Conservation (phyloP, 2,329 filamentous ascomycete species). For the Fusarium sp. region DNA sequence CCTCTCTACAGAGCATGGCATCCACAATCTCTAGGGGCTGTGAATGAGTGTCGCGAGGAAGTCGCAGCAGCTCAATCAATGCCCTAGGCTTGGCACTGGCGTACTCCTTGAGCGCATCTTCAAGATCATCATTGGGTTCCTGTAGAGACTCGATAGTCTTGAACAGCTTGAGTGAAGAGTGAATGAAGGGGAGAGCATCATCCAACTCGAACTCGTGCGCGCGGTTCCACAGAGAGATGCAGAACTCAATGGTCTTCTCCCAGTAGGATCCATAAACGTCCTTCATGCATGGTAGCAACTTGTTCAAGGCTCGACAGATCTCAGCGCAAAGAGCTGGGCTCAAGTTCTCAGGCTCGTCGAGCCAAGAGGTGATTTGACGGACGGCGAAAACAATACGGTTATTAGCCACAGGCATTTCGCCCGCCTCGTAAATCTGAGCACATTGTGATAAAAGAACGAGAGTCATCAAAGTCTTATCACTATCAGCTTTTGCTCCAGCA, state of each 20-base stretch:
- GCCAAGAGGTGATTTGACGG: constrained; percentile 80
- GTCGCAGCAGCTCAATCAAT: constrained; percentile 73
- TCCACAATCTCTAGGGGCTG: constrained; percentile 83
- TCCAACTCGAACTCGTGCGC: constrained; percentile 58
- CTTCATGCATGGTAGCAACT: constrained; percentile 78
- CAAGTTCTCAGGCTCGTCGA: constrained; percentile 64
- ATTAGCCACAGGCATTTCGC: constrained; percentile 67
- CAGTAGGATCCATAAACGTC: constrained; percentile 92
- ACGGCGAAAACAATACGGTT: constrained; percentile 86
- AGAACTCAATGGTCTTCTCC: constrained; percentile 73
- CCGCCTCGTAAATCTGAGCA: constrained; percentile 63
- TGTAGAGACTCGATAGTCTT: constrained; percentile 71
- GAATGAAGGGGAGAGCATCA: constrained; percentile 70
- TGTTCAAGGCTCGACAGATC: constrained; percentile 68
- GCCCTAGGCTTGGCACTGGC: constrained; percentile 67
- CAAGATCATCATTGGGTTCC: constrained; percentile 87
- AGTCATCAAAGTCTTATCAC: constrained; percentile 60
- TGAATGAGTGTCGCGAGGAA: constrained; percentile 60
- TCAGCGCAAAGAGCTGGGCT: constrained; percentile 61
- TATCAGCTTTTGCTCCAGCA: constrained; percentile 60
- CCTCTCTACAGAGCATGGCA: constrained; percentile 76
- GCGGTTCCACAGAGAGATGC: constrained; percentile 68
- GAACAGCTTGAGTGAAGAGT: constrained; percentile 80
- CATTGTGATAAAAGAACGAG: constrained; percentile 68
- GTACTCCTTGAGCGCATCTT: constrained; percentile 76